A percentile compares a stretch with the other conserved stretches of the same genome.
Evolutionary conservation across 768 basidiomycete species (phyloP).

Genomic region (Naganishia antarctica): DNA sequence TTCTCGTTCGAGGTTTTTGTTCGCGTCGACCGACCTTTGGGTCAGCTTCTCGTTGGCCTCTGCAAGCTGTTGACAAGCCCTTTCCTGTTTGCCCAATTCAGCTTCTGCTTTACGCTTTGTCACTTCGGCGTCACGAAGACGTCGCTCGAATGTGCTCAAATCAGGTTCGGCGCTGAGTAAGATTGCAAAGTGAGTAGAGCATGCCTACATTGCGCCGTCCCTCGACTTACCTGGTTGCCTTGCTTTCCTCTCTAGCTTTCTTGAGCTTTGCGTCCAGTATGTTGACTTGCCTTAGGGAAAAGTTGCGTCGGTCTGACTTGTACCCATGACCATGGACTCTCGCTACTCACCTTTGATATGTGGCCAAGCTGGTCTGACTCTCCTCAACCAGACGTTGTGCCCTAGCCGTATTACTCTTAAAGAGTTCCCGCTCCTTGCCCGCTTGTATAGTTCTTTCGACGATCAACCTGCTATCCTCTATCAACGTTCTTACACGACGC

Average conservation of each 20-base stretch:
- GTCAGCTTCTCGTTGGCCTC: conserved; percentile 75
- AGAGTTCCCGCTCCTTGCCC: conserved; percentile 79
- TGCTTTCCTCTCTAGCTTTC: background rate
- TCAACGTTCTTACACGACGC: conserved; percentile 68
- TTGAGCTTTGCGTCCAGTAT: conserved; percentile 37
- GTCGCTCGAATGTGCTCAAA: background rate
- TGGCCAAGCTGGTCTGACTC: conserved; percentile 70
- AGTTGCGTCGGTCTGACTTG: background rate
- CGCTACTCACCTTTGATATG: conserved; percentile 71
- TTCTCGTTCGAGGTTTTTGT: conserved; percentile 58
- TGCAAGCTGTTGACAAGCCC: conserved; percentile 65
- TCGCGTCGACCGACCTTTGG: conserved; percentile 64
- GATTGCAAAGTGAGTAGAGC: background rate
- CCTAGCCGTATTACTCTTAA: conserved; percentile 86
- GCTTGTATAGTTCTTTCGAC: conserved; percentile 79
- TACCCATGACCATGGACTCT: too few species aligned
- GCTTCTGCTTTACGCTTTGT: conserved; percentile 61
- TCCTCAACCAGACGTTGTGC: conserved; percentile 87
- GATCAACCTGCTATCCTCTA: conserved; percentile 74
- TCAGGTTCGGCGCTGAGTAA: background rate
- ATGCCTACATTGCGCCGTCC: background rate
- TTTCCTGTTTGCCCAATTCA: conserved; percentile 62
- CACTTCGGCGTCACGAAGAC: background rate
- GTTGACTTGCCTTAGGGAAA: conserved; percentile 40
- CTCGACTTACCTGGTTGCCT: background rate